Base-by-base conservation (phyloP, 352 stramenopile genomes). In the Phytophthora hybrid region DNA sequence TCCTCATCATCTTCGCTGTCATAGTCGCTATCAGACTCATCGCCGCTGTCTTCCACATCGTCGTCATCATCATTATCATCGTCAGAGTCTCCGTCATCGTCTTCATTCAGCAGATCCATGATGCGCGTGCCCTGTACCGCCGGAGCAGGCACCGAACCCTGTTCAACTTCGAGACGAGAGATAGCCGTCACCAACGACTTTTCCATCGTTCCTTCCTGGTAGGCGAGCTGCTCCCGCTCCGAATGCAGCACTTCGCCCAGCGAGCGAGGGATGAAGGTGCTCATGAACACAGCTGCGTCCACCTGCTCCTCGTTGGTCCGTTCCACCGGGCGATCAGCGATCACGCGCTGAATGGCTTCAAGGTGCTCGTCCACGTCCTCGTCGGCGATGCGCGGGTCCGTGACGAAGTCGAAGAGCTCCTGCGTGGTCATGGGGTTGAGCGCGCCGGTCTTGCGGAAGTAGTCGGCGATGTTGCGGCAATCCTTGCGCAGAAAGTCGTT, bases 401-500 rank as follows among this genome's bases (percentile, higher is more conserved):
- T 99, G 11, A 99, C 91, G 74, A 99, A 99, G 65, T 99, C 97
- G 75, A 99, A 99, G 4, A 99, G 81, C 68, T 99, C 96, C 52
- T 97, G 85, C 21, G 91, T 98, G 3, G 88, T 97, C 94, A 99
- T 98, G 29, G 97, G 90, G 74, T 95, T 94, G 4, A 99, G 71
- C 10, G 83, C 84, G 16, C 85, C 87, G 59, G 97, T 92, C 72
- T 98, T 97, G 54, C 78, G 77, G 83, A 99, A 99, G 78, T 98
- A 99, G 66, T 99, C 96, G 69, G 98, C 99, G 29, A 99, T 94
- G 80, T 99, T 99, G 56, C 93, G 89, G 62, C 92, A 98, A 87
- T 99, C 98, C 71, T 99, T 99, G 34, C 97, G 93, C 55, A 99
- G 79, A 78, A 99, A 99, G 55, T 99, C 96, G 55, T 98, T 85